A percentile compares a stretch with the other conserved stretches of the same genome.
Evolutionary conservation across 148 eudicot genomes (phyloP).

Genomic region (Polygonum aviculare): DNA sequence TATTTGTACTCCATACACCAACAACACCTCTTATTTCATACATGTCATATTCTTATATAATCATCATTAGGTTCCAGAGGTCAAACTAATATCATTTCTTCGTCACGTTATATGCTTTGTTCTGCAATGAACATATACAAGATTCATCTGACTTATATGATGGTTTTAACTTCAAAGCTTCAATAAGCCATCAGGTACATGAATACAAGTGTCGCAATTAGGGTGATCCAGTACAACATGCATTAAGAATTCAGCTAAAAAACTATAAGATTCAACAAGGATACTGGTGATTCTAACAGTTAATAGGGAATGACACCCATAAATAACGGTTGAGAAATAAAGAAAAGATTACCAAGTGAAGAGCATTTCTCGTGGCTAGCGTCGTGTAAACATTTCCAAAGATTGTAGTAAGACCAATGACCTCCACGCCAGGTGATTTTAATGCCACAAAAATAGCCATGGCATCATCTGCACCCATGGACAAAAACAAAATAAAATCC

Average conservation of each 20-base stretch:
- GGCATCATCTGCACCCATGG: constrained; percentile 79
- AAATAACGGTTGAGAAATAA: not conserved
- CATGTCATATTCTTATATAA: not conserved
- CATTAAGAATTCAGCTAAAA: not conserved
- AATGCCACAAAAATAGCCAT: constrained; percentile 94
- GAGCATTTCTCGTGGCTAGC: constrained; percentile 88
- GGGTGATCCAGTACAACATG: not conserved
- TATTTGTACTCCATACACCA: constrained; percentile 7
- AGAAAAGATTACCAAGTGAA: constrained; percentile 63
- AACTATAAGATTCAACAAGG: not conserved
- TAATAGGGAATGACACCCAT: not conserved
- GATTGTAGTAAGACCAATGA: constrained; percentile 87
- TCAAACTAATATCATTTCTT: not conserved
- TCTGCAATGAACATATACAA: not conserved
- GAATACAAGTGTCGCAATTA: not conserved
- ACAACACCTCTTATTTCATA: not conserved
- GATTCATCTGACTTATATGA: not conserved
- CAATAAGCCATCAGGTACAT: not conserved
- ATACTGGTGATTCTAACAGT: not conserved
- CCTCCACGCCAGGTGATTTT: constrained; percentile 76
- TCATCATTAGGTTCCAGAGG: not conserved
- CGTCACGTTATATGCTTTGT: not conserved
- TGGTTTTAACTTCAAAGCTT: not conserved
- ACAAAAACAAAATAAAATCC: not conserved
- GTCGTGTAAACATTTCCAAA: constrained; percentile 89